Evolutionary conservation across 306 rosid species (phyloP).

Genomic region (Luffa acutangula): DNA sequence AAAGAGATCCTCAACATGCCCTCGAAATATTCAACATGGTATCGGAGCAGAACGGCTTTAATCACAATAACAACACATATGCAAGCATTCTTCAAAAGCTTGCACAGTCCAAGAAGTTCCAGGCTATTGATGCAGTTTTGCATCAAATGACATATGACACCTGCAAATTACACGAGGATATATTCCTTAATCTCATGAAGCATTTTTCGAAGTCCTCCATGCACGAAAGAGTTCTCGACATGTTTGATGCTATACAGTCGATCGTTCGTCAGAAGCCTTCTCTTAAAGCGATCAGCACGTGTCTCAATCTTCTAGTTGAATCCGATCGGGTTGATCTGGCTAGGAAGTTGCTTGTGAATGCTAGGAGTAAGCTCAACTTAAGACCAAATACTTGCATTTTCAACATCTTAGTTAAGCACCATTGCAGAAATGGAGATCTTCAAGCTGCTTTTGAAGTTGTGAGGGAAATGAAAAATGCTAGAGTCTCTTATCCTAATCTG

Average conservation of each 20-base stretch:
- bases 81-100: constrained; percentile 61
- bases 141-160: constrained; percentile 70
- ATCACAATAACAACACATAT: constrained; percentile 65
- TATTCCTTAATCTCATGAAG: constrained; percentile 73
- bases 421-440: constrained; percentile 65
- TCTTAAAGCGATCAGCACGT: constrained; percentile 61
- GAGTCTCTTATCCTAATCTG: constrained; percentile 53
- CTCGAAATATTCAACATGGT: constrained; percentile 61
- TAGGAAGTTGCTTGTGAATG: constrained; percentile 47
- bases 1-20: constrained; percentile 72
- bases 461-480: constrained; percentile 50
- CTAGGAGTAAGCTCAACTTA: constrained; percentile 34
- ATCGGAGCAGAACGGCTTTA: constrained; percentile 65
- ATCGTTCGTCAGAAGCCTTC: constrained; percentile 69
- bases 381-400: constrained; percentile 70
- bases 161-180: constrained; percentile 72
- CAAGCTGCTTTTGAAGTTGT: constrained; percentile 72
- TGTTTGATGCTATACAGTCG: constrained; percentile 49
- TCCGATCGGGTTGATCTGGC: constrained; percentile 51
- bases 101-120: constrained; percentile 54
- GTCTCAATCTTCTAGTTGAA: constrained; percentile 72
- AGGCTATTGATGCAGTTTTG: constrained; percentile 54
- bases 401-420: constrained; percentile 78
- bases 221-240: constrained; percentile 58
- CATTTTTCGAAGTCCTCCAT: constrained; percentile 47